Percentiles rank a stretch among this genome's conserved stretches.
Evolutionary conservation across 2,329 filamentous ascomycete genomes (phyloP).

Genomic region (Botrytis pseudocinerea): DNA sequence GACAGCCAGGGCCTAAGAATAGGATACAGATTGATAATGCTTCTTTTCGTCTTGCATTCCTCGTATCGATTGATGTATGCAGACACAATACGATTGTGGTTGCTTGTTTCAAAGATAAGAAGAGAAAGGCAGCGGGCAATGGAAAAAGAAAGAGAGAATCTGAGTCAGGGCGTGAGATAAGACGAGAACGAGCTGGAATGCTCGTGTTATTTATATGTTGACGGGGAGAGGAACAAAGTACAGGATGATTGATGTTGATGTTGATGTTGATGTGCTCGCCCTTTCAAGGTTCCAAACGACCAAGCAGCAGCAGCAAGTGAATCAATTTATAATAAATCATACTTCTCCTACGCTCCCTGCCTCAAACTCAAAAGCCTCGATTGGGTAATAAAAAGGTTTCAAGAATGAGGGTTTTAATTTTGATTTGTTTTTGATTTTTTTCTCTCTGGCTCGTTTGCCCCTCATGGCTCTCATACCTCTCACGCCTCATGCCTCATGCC

Average conservation of each 20-base stretch:
- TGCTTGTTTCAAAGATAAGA: conserved; percentile 17
- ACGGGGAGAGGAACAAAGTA: neutral
- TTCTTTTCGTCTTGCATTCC: conserved; percentile 8
- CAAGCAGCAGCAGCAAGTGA: neutral
- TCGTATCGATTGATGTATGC: conserved; percentile 4
- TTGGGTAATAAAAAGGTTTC: conserved; percentile 4
- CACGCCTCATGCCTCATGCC: neutral
- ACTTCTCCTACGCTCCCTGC: neutral
- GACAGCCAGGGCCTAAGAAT: neutral
- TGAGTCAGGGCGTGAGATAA: conserved; percentile 9
- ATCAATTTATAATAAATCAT: conserved; percentile 19
- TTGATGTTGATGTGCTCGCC: neutral
- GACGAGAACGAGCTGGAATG: neutral
- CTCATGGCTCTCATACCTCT: neutral
- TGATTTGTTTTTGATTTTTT: neutral
- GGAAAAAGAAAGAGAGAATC: neutral
- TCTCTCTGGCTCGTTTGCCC: neutral
- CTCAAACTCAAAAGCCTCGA: conserved; percentile 8
- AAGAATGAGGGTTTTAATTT: conserved; percentile 8
- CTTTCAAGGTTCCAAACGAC: conserved; percentile 4
- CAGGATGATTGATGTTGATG: neutral
- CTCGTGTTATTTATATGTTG: conserved; percentile 1
- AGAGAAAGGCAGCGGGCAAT: neutral
- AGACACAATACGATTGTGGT: conserved; percentile 5
- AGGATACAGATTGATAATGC: neutral